Base-by-base conservation (phyloP, 805 yeast genomes). In the Tetrapisispora nanseiensis region DNA sequence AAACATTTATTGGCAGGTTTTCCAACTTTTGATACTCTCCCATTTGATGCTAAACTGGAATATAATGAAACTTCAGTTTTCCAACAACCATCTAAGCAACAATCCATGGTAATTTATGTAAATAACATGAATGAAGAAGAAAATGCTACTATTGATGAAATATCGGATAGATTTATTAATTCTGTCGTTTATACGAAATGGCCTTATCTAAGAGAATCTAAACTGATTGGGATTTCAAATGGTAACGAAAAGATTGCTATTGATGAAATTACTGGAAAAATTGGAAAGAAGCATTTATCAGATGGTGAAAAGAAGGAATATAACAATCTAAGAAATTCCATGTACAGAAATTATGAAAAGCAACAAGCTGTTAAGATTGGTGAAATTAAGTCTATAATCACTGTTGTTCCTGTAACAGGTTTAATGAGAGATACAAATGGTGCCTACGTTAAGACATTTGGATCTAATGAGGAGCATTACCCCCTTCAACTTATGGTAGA, bases 181-280 rank as follows among this genome's bases (percentile, higher is more conserved):
- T 71, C 77, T 44, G 63, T 77, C 39, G 82, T 84, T 2, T 89
- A 79, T 57, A 75, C 84, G 11, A 76, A 80, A 51, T 92, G 95
- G 90, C 99, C 99, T n/a, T 85, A 77, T 55, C 67, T 92, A 50
- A 73, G 79, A 51, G 97, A 90, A 63, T 82, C 87, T 9, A 77
- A 74, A 54, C 78, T 90, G 32, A 67, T 78, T 11, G 70, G 72
- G 19, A 74, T 90, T 4, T 59, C 70, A 28, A 89, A 83, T 57
- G 74, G 70, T 12, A 61, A 67, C 15, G 63, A 61, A 51, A 69
- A 67, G 35, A 83, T 74, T 52, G 59, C 58, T 23, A 19, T 20
- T 11, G 43, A 51, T 19, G 29, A 39, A 3, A 13, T 35, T 2
- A 49, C 45, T 9, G 46, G 46, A 28, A 71, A 64, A 46, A 51